Conservation (phyloP, 2,329 filamentous ascomycete genomes). For the Exserohilum turcica region DNA sequence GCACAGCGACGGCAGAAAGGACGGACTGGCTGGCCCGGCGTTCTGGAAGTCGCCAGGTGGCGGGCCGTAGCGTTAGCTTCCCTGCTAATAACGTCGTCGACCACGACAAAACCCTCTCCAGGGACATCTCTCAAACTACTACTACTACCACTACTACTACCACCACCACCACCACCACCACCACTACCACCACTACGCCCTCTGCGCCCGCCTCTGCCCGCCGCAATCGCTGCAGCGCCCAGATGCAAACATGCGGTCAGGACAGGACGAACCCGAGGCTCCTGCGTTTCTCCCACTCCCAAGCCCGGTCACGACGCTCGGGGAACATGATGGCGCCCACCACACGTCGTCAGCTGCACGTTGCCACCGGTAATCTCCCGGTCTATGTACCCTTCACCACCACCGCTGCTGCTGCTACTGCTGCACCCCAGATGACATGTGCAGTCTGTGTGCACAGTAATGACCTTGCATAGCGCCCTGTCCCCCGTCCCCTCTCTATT, state of each 20-base stretch:
- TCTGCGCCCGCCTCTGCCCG: neutral
- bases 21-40: neutral
- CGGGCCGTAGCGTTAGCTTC: slow-evolving; percentile 26
- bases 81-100: slow-evolving; percentile 10
- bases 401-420: too few relatives aligned
- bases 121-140: too few relatives aligned
- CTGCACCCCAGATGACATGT: slow-evolving; percentile 4
- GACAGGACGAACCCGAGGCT: slow-evolving; percentile 2
- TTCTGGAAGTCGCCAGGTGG: slow-evolving; percentile 15
- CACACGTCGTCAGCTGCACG: slow-evolving; percentile 17
- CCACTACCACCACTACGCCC: neutral
- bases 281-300: neutral
- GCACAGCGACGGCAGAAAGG: neutral
- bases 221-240: neutral
- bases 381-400: slow-evolving; percentile 7
- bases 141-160: too few relatives aligned
- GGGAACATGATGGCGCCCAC: slow-evolving; percentile 14
- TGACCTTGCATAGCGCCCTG: slow-evolving; percentile 8
- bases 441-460: slow-evolving; percentile 6
- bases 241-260: neutral
- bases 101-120: neutral
- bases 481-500: neutral
- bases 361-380: slow-evolving; percentile 24
- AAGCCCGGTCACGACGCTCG: slow-evolving; percentile 4
- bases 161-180: neutral